These are phyloP conservation scores for Phaffomyces thermotolerans DNA, from an alignment of 805 yeast genomes.

Conservation along the genomic window DNA sequence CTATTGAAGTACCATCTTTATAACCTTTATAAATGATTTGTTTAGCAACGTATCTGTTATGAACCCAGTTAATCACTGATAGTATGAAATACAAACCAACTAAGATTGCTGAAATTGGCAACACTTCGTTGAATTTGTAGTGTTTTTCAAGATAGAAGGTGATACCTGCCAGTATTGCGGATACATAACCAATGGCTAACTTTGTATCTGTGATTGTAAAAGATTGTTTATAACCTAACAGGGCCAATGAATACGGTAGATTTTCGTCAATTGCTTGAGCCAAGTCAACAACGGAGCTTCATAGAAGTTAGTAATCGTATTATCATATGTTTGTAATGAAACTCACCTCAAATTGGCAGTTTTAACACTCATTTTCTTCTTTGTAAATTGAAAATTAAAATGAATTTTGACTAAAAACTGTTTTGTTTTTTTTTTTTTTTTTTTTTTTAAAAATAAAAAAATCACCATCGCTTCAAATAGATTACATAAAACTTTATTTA, in stretches of 20 bases:
- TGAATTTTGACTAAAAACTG: too few species aligned
- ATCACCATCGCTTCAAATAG: too few species aligned
- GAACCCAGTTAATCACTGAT: constrained; percentile 33
- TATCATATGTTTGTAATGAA: too few species aligned
- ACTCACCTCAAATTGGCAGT: constrained; percentile 14
- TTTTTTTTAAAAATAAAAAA: too few species aligned
- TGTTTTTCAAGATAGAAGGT: constrained; percentile 47
- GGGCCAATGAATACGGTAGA: constrained; percentile 6
- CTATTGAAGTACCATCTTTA: constrained; percentile 17
- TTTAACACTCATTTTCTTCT: constrained; percentile 3
- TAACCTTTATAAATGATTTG: constrained; percentile 39
- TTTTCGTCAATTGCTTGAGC: constrained; percentile 13
- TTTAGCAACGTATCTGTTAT: constrained; percentile 32
- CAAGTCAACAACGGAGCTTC: constrained; percentile 14
- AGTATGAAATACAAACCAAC: constrained; percentile 34
- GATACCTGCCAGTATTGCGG: constrained; percentile 41
- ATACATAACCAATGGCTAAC: constrained; percentile 42
- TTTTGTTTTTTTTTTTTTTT: too few species aligned
- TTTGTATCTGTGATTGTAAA: constrained; percentile 38
- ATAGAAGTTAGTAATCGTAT: constrained; percentile 1
- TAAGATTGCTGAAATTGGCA: constrained; percentile 31
- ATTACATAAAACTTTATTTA: not conserved
- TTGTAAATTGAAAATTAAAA: too few species aligned
- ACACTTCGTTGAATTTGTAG: constrained; percentile 34
- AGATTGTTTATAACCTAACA: constrained; percentile 36